Conservation (phyloP, 129 eudicot genomes). For the Daucus carota region DNA sequence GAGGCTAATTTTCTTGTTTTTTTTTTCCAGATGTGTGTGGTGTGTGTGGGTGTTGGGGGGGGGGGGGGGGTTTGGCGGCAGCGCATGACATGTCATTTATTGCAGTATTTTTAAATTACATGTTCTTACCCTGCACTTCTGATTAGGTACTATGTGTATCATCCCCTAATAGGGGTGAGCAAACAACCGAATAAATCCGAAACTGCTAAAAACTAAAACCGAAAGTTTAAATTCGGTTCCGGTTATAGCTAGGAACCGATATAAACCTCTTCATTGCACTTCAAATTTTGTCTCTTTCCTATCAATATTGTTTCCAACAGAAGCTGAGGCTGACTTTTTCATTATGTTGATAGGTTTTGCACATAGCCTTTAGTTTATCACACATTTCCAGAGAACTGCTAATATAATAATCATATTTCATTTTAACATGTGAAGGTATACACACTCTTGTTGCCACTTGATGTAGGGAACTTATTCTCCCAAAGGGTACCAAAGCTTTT, state of each 20-base stretch:
- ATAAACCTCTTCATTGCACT: background rate
- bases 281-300: background rate
- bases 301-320: background rate
- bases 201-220: too few relatives aligned
- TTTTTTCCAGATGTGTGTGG: too few relatives aligned
- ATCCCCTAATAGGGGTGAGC: background rate
- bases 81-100: background rate
- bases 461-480: constrained; percentile 2
- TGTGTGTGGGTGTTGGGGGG: too few relatives aligned
- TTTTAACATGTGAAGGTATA: background rate
- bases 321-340: background rate
- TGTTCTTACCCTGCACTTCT: background rate
- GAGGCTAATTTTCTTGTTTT: too few relatives aligned
- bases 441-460: background rate
- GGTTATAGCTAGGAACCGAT: too few relatives aligned
- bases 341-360: background rate
- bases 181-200: too few relatives aligned
- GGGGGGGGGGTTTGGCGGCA: too few relatives aligned
- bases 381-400: background rate
- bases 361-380: background rate
- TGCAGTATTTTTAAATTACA: background rate
- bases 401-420: background rate
- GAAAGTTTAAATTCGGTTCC: too few relatives aligned
- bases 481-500: background rate
- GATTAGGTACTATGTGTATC: background rate